Conservation (phyloP, 2,329 filamentous ascomycete genomes). For the Mollisia scopiformis region DNA sequence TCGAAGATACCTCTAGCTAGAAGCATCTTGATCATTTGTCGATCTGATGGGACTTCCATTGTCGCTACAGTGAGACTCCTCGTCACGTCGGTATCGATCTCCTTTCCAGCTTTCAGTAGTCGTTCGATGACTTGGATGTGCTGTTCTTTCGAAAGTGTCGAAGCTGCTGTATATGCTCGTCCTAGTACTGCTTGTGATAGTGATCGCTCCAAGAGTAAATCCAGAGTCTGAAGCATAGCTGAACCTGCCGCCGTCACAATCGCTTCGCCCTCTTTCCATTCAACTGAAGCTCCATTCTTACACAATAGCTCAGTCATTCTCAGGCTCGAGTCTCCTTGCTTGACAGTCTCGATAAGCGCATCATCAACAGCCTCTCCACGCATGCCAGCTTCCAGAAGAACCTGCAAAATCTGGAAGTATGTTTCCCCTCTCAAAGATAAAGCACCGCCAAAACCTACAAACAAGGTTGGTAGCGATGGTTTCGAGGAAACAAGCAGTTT, state of each 20-base stretch:
- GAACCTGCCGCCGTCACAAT: slow-evolving; percentile 14
- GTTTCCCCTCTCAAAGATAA: slow-evolving; percentile 9
- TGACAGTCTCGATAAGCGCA: slow-evolving; percentile 17
- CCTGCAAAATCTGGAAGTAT: slow-evolving; percentile 11
- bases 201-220: slow-evolving; percentile 9
- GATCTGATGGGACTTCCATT: slow-evolving; percentile 14
- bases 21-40: slow-evolving; percentile 48
- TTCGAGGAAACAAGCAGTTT: slow-evolving; percentile 11
- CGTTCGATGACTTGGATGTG: slow-evolving; percentile 12
- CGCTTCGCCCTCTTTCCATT: slow-evolving; percentile 21
- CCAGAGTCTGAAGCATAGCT: slow-evolving; percentile 12
- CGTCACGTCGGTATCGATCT: slow-evolving; percentile 15
- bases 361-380: slow-evolving; percentile 16
- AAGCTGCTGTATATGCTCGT: slow-evolving; percentile 12
- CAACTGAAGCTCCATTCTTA: slow-evolving; percentile 15
- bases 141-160: slow-evolving; percentile 10
- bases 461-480: slow-evolving; percentile 9
- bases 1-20: slow-evolving; percentile 53
- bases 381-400: slow-evolving; percentile 18
- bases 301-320: slow-evolving; percentile 12
- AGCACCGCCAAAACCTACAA: slow-evolving; percentile 17
- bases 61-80: slow-evolving; percentile 16
- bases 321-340: slow-evolving; percentile 14
- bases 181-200: slow-evolving; percentile 10
- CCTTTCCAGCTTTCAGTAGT: slow-evolving; percentile 21